Evolutionary conservation across 2,329 filamentous ascomycete species (phyloP).

Genomic region (Hymenoscyphus linearis): DNA sequence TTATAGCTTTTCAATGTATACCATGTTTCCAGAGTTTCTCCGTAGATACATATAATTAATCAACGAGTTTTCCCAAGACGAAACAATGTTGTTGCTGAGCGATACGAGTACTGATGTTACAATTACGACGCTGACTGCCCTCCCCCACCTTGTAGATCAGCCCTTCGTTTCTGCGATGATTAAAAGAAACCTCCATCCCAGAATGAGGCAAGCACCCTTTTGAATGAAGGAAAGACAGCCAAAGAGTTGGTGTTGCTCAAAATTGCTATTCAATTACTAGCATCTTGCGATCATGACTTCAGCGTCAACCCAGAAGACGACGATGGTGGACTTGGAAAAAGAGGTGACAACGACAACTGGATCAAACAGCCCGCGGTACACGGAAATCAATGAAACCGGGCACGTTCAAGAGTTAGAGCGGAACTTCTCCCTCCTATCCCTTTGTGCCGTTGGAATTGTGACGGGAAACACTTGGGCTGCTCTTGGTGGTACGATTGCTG

Average conservation of each 20-base stretch:
- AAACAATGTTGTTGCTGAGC: not conserved
- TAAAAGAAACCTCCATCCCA: not conserved
- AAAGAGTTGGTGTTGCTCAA: too few relatives aligned
- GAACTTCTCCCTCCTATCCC: constrained; percentile 42
- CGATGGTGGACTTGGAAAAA: not conserved
- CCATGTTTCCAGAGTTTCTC: not conserved
- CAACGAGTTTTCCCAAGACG: not conserved
- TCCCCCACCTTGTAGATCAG: not conserved
- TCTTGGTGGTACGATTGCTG: constrained; percentile 42
- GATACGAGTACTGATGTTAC: not conserved
- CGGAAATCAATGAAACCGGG: constrained; percentile 42
- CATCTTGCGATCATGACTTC: not conserved
- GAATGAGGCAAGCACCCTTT: not conserved
- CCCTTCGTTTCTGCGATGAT: not conserved
- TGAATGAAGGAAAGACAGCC: not conserved
- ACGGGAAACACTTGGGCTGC: constrained; percentile 42
- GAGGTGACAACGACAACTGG: not conserved
- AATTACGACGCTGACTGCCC: not conserved
- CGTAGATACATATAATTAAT: not conserved
- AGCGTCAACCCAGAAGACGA: not conserved
- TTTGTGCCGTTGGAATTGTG: constrained; percentile 41
- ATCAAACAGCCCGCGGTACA: constrained; percentile 4
- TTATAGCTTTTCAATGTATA: not conserved
- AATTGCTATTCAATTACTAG: too few relatives aligned
- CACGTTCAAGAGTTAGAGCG: constrained; percentile 47